phyloP scores from a whole-genome alignment of 2,329 filamentous ascomycete genomes.

The Lasiodiplodia citricola region DNA sequence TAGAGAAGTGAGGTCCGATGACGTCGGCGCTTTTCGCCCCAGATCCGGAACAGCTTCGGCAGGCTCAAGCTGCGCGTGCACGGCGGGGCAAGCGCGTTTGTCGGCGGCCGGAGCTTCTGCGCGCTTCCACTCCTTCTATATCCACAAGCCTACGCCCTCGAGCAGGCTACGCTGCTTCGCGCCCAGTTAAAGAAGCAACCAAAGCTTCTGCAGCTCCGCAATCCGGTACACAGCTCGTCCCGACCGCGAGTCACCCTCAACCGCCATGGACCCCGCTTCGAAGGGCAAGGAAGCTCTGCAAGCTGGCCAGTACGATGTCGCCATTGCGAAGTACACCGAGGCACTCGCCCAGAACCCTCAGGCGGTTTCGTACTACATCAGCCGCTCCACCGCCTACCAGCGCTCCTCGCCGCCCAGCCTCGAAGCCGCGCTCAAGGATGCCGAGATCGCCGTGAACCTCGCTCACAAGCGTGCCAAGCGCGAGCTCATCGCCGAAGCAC shows the following conservation, averaged over 20 bases:
- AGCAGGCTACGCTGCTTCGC: background rate
- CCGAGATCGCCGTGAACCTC: conserved; percentile 59
- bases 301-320: conserved; percentile 67
- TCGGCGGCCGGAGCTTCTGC: conserved; percentile 16
- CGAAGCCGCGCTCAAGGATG: conserved; percentile 50
- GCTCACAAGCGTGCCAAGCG: conserved; percentile 77
- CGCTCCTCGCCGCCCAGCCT: conserved; percentile 61
- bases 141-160: background rate
- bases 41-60: background rate
- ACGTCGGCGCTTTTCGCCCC: conserved; percentile 12
- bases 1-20: background rate
- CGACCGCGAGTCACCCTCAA: background rate
- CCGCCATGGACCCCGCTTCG: conserved; percentile 56
- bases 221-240: background rate
- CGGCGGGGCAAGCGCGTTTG: background rate
- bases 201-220: background rate
- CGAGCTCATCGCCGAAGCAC: conserved; percentile 77
- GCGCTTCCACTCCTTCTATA: conserved; percentile 1
- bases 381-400: conserved; percentile 79
- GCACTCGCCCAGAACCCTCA: conserved; percentile 69
- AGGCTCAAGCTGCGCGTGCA: background rate
- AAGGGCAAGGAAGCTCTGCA: conserved; percentile 67
- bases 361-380: conserved; percentile 79
- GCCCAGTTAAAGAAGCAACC: background rate
- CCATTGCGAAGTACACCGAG: conserved; percentile 67